Evolutionary conservation across 441 rosid species (phyloP).

Genomic region (Gossypium schwendimanii): DNA sequence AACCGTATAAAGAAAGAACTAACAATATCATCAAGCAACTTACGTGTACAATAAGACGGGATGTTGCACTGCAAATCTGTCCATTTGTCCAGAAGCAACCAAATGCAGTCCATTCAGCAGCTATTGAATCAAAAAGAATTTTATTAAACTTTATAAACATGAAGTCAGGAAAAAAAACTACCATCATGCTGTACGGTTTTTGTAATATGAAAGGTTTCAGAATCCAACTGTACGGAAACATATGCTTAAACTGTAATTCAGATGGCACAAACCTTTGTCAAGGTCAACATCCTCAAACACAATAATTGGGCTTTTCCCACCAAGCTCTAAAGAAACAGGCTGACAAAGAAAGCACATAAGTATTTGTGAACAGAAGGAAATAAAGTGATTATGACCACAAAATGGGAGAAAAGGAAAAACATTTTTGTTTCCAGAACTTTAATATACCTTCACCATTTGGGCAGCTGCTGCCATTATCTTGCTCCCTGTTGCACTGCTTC

Average conservation of each 20-base stretch:
- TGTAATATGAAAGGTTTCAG: neutral
- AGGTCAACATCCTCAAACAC: constrained; percentile 92
- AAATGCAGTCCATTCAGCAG: constrained; percentile 86
- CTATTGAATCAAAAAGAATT: constrained; percentile 35
- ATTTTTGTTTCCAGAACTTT: neutral
- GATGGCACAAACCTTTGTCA: constrained; percentile 60
- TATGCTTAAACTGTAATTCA: constrained; percentile 2
- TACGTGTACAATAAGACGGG: constrained; percentile 92
- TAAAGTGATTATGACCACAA: neutral
- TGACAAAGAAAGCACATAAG: constrained; percentile 29
- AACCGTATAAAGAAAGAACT: neutral
- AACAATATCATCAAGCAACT: constrained; percentile 19
- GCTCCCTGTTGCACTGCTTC: constrained; percentile 89
- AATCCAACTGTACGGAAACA: neutral
- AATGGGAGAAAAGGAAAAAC: constrained; percentile 14
- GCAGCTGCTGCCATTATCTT: constrained; percentile 82
- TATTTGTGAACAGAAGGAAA: constrained; percentile 6
- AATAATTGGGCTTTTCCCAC: constrained; percentile 92
- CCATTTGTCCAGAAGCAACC: constrained; percentile 99
- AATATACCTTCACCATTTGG: constrained; percentile 65
- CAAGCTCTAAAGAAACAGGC: constrained; percentile 96
- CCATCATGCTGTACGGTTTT: neutral
- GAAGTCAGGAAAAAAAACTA: neutral
- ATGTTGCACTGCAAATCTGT: constrained; percentile 98
- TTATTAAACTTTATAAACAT: neutral